Evolutionary conservation across 148 eudicot species (phyloP).

Genomic region (Rheum nobile): DNA sequence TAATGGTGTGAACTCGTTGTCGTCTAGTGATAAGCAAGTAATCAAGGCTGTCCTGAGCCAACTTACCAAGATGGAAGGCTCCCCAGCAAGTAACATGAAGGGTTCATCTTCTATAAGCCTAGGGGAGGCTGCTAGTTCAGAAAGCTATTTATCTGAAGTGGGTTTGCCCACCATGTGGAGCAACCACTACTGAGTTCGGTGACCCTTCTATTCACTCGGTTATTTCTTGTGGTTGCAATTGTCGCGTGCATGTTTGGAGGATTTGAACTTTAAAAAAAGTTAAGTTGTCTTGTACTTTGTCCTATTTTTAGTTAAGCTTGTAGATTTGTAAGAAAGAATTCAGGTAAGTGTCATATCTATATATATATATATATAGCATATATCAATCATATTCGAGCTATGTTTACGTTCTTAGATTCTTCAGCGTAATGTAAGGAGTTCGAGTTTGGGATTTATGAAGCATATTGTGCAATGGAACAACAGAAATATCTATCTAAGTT

Average conservation of each 20-base stretch:
- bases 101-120: background rate
- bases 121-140: slow-evolving; percentile 10
- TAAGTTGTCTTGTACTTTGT: slow-evolving; percentile 1
- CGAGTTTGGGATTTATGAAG: background rate
- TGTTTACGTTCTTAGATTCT: background rate
- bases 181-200: slow-evolving; percentile 5
- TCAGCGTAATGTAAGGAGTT: background rate
- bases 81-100: slow-evolving; percentile 3
- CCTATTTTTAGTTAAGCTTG: background rate
- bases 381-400: background rate
- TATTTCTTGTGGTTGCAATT: background rate
- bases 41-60: slow-evolving; percentile 10
- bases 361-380: background rate
- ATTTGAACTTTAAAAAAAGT: background rate
- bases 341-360: background rate
- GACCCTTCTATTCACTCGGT: background rate
- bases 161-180: slow-evolving; percentile 12
- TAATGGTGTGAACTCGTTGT: background rate
- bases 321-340: slow-evolving; percentile 2
- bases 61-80: slow-evolving; percentile 7
- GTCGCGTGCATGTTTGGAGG: background rate
- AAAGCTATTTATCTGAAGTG: slow-evolving; percentile 11
- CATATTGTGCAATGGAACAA: background rate
- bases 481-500: background rate
- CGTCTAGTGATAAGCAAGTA: background rate